Evolutionary conservation across 2,329 filamentous ascomycete species (phyloP), one percentile per base, ranked within the genome.

Genomic region (Neonectria neomacrospora): DNA sequence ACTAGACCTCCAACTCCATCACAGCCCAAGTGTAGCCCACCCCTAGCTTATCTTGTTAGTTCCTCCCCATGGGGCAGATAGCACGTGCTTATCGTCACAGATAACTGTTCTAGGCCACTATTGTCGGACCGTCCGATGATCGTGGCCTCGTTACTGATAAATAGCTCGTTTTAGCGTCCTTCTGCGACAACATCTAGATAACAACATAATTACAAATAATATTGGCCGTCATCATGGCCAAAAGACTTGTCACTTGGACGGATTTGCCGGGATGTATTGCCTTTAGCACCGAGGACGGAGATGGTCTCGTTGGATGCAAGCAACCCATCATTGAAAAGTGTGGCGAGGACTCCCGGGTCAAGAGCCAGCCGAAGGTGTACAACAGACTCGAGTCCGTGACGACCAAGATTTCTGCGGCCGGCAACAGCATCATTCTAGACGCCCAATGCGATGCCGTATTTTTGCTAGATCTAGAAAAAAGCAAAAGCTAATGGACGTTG

Each of bases 371-470:
- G 16, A 50, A 23, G 12, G 42, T 61, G 16, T 54, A 42, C 23
- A 42, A 42, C 32, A 16, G 54, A 18, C 42, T 61, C 16, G 23
- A 50, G 42, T 22, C 22, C 3, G 42, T 55, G 14, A 54, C 51
- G 16, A 20, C 26, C 8, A 50, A 48, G 8, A 39, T 61, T 18
- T 28, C 58, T 20, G 32, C 28, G 10, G 11, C 23, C 1, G 51
- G 58, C 6, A 61, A 61, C 23, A 28, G 28, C n/a, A 50, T 61
- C 14, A 61, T 61, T n/a, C 51, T 51, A 23, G 41, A 47, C 6
- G 16, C 54, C n/a, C 20, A 55, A 2, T 59, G 37, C 20, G 14
- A 61, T n/a, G 30, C 20, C 20, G 32, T 54, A 2, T 34, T 54
- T 28, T 47, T 28, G 8, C 42, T 48, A 12, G 22, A 34, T n/a